Evolutionary conservation across 2,329 filamentous ascomycete genomes (phyloP), one percentile per base, ranked within the genome.

Genomic region (Alternaria angustiovoidea): DNA sequence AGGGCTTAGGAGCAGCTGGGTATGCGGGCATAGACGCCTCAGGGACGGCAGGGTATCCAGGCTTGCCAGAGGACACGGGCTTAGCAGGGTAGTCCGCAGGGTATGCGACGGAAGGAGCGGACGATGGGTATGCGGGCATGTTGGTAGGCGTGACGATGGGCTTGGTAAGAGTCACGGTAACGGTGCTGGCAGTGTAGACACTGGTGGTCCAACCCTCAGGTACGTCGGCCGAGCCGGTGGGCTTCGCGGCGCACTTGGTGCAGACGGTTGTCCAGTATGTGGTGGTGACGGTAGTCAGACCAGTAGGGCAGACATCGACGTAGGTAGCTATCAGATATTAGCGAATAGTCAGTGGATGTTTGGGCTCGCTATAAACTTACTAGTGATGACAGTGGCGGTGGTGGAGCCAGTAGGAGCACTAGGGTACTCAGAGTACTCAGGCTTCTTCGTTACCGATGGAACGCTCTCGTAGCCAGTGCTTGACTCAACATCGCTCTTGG

Each of bases 241-340:
- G 68, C 49, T 63, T 68, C 38, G 38, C 38, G 1, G 65, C 54
- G 52, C 67, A 71, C 16, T 63, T 57, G 30, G 56, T 61, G 65
- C 71, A 74, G 39, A 72, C 63, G 5, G 73, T 75, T 57, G 70
- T 70, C 16, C 70, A 73, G 58, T 75, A 70, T 7, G 73, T 72
- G 6, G 72, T 66, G 2, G 72, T 74, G 51, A 72, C 64, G 24
- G 75, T 77, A 16, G 73, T 77, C 26, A 76, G 63, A 24, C 76
- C 75, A 14, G 75, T 77, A 3, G 74, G 63, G 73, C 75, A 78
- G 26, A 76, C 64, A 43, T 78, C 75, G n/a, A 77, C 66, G 54
- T 78, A 78, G 22, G 73, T 72, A 38, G 70, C 65, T 54, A 26
- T 6, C 16, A 43, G 5, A 42, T 8, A 9, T 61, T 26, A 61